Evolutionary conservation across 805 yeast species (phyloP), one percentile per base, ranked within the genome.

Genomic region (Saccharomycopsis vini): DNA sequence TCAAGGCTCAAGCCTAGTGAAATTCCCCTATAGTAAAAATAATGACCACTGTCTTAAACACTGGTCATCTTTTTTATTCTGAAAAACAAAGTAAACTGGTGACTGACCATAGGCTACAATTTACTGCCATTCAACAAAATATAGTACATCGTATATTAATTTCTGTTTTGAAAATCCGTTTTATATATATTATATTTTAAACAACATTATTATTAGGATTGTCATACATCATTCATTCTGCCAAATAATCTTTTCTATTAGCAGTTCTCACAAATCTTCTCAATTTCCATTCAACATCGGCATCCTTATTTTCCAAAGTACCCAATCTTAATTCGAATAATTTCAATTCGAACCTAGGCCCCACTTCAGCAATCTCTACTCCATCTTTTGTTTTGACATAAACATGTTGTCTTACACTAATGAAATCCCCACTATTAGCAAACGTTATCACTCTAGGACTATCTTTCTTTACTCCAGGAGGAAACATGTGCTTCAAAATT

Each of bases 271-370:
- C 86, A 55, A 89, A 92, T 55, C 97, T 79, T 62, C 95, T 76
- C 55, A 85, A 68, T 67, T 85, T 84, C 97, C 97, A 92, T 61
- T 92, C 99, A n/a, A 86, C 77, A 57, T 92, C 98, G 9, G 97
- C 95, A 61, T 92, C 97, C 65, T 85, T 85, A 61, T 90, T 88
- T 54, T 92, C 98, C 50, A 90, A 63, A 35, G 95, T 86, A 3
- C 99, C 97, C 53, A 92, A 69, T 56, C 80, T 75, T 52, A 92
- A 66, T 62, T 90, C 97, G 60, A 78, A 92, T 52, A 92, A 66
- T 59, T 88, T 76, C 97, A 92, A 89, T 63, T 92, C 98, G 56
- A 92, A 92, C 50, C 99, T 71, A n/a, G 99, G 99, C 0, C 99
- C 99, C 30, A 92, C 83, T 61, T 92, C 99, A 46, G 96, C 89